Conservation (phyloP, 2,329 filamentous ascomycete genomes). For the Drechslera avenae region DNA sequence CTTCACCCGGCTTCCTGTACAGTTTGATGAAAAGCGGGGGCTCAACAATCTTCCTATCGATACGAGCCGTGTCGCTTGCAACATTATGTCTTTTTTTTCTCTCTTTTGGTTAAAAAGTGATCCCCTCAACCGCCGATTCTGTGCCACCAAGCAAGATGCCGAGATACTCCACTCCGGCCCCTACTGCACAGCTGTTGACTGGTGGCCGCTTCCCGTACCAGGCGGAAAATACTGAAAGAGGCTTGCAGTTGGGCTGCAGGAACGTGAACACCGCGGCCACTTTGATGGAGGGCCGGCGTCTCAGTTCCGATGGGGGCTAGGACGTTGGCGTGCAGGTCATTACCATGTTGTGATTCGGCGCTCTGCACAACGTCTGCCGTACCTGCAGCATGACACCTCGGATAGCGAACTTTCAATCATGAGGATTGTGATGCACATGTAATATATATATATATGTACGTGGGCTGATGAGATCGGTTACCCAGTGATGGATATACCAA, state of each 20-base stretch:
- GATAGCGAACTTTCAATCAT: background rate
- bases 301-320: background rate
- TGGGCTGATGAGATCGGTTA: background rate
- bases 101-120: background rate
- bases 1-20: background rate
- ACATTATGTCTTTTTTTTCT: too few relatives aligned
- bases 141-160: background rate
- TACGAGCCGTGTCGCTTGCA: background rate
- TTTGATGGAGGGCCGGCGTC: background rate
- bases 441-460: too few relatives aligned
- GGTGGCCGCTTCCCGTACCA: conserved; percentile 2
- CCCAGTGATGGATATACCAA: too few relatives aligned
- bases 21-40: conserved; percentile 7
- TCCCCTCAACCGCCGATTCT: background rate
- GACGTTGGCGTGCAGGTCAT: background rate
- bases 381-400: conserved; percentile 1
- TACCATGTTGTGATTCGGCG: conserved; percentile 1
- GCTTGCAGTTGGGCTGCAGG: background rate
- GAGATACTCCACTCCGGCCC: background rate
- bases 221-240: background rate
- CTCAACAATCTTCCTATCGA: conserved; percentile 1
- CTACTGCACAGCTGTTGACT: background rate
- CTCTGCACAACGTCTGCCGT: background rate
- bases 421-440: too few relatives aligned
- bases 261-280: background rate